Percentiles rank a stretch among this genome's conserved stretches.
These are phyloP conservation scores for Astraeus odoratus DNA, from an alignment of 768 basidiomycete species.

Conservation along the genomic window DNA sequence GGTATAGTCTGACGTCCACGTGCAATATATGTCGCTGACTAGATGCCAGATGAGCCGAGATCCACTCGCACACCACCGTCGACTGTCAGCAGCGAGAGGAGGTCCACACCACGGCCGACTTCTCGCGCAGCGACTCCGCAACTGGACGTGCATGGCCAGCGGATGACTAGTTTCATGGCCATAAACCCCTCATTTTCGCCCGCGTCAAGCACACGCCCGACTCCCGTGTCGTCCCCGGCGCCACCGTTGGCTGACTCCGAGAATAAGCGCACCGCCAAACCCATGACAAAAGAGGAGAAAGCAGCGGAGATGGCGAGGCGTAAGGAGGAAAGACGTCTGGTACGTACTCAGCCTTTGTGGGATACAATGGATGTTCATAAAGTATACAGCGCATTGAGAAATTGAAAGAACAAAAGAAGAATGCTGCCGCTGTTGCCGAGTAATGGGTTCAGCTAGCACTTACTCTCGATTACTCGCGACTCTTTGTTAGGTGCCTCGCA, in stretches of 20 bases:
- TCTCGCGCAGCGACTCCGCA: slow-evolving; percentile 19
- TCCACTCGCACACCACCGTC: slow-evolving; percentile 8
- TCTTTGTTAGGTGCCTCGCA: too few relatives aligned
- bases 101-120: slow-evolving; percentile 10
- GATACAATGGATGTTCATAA: slow-evolving; percentile 2
- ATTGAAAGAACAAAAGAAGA: slow-evolving; percentile 77
- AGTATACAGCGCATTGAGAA: slow-evolving; percentile 59
- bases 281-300: slow-evolving; percentile 80
- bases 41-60: slow-evolving; percentile 17
- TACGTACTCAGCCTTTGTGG: slow-evolving; percentile 25
- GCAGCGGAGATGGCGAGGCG: slow-evolving; percentile 87
- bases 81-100: slow-evolving; percentile 8
- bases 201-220: slow-evolving; percentile 15
- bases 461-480: too few relatives aligned
- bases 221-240: slow-evolving; percentile 19
- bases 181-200: slow-evolving; percentile 10
- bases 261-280: slow-evolving; percentile 12
- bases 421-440: slow-evolving; percentile 15
- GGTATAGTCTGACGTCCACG: neutral
- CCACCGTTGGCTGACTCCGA: slow-evolving; percentile 6
- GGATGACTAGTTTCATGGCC: neutral
- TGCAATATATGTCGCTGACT: neutral
- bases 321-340: slow-evolving; percentile 89
- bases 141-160: slow-evolving; percentile 6
- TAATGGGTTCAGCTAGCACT: neutral